phyloP scores from a whole-genome alignment of 306 rosid genomes.

The Crotalaria pallida region DNA sequence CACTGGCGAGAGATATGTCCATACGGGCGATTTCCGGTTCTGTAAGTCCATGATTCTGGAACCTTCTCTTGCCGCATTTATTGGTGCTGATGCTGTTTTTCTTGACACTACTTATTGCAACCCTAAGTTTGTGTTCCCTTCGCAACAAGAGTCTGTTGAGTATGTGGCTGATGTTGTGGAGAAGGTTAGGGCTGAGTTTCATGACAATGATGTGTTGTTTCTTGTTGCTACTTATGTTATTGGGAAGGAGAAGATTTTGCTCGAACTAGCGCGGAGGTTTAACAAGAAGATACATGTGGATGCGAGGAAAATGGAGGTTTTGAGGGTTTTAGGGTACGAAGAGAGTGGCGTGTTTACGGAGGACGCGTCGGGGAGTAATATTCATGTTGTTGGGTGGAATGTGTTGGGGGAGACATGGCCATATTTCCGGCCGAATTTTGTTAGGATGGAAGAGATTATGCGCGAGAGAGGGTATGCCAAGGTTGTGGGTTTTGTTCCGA shows the following conservation, averaged over 20 bases:
- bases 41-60: conserved; percentile 39
- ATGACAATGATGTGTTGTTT: conserved; percentile 50
- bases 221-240: conserved; percentile 90
- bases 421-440: conserved; percentile 85
- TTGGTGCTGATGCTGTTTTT: conserved; percentile 72
- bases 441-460: conserved; percentile 73
- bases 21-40: conserved; percentile 88
- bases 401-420: conserved; percentile 98
- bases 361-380: conserved; percentile 60
- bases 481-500: conserved; percentile 90
- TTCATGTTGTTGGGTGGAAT: conserved; percentile 95
- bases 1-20: conserved; percentile 49
- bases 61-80: conserved; percentile 30
- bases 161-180: conserved; percentile 49
- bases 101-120: conserved; percentile 82
- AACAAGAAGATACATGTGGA: conserved; percentile 64
- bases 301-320: conserved; percentile 64
- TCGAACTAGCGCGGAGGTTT: conserved; percentile 62
- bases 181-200: conserved; percentile 29
- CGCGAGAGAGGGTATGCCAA: conserved; percentile 61
- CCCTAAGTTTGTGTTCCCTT: conserved; percentile 75
- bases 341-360: conserved; percentile 61
- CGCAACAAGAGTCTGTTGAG: conserved; percentile 63
- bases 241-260: conserved; percentile 87
- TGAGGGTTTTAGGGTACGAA: conserved; percentile 63